Conservation (phyloP, 352 stramenopile species). For the Phytophthora foliorum region DNA sequence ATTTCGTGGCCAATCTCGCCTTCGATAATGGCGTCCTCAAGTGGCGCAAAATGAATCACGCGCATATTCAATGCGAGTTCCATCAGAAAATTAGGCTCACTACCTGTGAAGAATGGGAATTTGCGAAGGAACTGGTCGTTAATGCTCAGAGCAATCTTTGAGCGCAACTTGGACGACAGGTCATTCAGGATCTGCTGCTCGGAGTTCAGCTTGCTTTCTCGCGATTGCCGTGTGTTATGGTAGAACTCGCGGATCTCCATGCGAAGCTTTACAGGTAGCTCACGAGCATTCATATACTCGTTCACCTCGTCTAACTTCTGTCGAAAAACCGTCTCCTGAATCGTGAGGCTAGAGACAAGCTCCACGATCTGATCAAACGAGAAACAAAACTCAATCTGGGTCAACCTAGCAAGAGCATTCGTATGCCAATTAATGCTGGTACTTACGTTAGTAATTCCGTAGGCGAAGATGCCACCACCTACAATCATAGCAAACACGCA, state of each 20-base stretch:
- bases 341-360: slow-evolving; percentile 76
- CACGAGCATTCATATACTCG: slow-evolving; percentile 82
- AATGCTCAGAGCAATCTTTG: slow-evolving; percentile 82
- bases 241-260: slow-evolving; percentile 87
- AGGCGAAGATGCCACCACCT: slow-evolving; percentile 78
- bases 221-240: slow-evolving; percentile 74
- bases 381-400: background rate
- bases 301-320: slow-evolving; percentile 85
- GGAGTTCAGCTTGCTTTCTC: slow-evolving; percentile 70
- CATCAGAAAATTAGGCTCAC: slow-evolving; percentile 83
- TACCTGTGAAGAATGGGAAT: slow-evolving; percentile 80
- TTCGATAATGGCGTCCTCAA: slow-evolving; percentile 60
- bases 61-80: slow-evolving; percentile 83
- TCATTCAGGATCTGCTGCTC: slow-evolving; percentile 73
- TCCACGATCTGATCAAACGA: slow-evolving; percentile 59
- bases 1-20: slow-evolving; percentile 79
- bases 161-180: slow-evolving; percentile 73
- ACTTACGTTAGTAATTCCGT: slow-evolving; percentile 82
- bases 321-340: slow-evolving; percentile 69
- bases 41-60: slow-evolving; percentile 76
- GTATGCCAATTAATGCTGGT: background rate
- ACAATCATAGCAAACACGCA: slow-evolving; percentile 80
- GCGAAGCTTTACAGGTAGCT: slow-evolving; percentile 70
- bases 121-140: slow-evolving; percentile 84
- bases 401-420: background rate